Conservation (phyloP, 495 filamentous ascomycete species). For the Penicillium ucsense region DNA sequence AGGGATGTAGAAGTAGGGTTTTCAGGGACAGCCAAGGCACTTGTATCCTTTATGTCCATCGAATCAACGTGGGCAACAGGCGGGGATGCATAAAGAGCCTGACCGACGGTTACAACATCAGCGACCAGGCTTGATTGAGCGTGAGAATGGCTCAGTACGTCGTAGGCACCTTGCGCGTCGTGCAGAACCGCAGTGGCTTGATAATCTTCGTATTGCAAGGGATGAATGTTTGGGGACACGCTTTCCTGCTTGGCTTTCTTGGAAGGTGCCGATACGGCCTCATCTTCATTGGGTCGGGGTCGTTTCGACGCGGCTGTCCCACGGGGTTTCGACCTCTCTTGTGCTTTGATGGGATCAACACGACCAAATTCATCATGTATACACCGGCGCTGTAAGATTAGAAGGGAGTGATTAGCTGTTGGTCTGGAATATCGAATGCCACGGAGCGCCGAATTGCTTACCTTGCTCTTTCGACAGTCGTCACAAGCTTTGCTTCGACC, state of each 20-base stretch:
- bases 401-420: too few species aligned
- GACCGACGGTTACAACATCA: conserved; percentile 9
- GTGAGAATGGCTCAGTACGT: background rate
- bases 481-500: conserved; percentile 54
- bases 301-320: conserved; percentile 40
- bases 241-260: conserved; percentile 36
- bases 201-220: conserved; percentile 7
- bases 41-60: conserved; percentile 23
- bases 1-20: conserved; percentile 31
- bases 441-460: conserved; percentile 14
- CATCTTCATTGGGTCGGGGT: conserved; percentile 34
- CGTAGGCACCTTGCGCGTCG: conserved; percentile 2
- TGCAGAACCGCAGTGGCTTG: conserved; percentile 9
- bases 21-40: conserved; percentile 20
- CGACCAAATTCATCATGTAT: conserved; percentile 57
- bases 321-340: conserved; percentile 49
- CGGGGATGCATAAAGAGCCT: conserved; percentile 31
- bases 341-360: conserved; percentile 53
- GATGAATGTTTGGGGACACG: conserved; percentile 21
- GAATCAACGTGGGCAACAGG: conserved; percentile 27
- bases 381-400: conserved; percentile 46
- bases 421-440: too few species aligned
- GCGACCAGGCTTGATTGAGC: conserved; percentile 8
- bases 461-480: conserved; percentile 62
- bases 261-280: conserved; percentile 7